Evolutionary conservation across 208 protist genomes (phyloP), one percentile per base, ranked within the genome.

Genomic region (Leishmania braziliensis): DNA sequence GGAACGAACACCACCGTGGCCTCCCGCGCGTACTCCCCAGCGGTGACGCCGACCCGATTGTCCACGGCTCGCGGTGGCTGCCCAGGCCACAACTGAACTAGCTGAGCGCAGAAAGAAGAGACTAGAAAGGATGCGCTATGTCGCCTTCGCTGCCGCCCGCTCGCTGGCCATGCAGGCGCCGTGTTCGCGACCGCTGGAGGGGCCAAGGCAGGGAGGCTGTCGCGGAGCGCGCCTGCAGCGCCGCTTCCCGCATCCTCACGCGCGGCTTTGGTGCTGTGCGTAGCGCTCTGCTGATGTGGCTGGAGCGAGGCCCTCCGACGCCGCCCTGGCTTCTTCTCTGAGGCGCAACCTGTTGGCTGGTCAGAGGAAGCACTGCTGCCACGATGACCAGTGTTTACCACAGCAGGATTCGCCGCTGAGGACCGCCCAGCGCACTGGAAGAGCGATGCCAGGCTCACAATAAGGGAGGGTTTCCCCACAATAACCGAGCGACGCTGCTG

Each of bases 11-110:
- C 58, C 50, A 46, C 56, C 8, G 63, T 70, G 5, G 72, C 71
- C 60, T 86, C 82, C 20, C 46, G 63, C 33, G 43, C 78, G 56
- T 86, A 86, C 68, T 86, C 82, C 8, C 58, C 48, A 18, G 73
- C 56, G 33, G 53, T 39, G 23, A 5, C 53, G 73, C 65, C 36
- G 65, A 43, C 6, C 23, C 43, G 2, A 23, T 20, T 51, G 43
- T 6, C 68, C 5, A 14, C 6, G 23, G 68, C 20, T n/a, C 16
- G 68, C 43, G 26, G 68, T 26, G 43, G n/a, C 23, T 9, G 5
- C 20, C 3, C 68, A 48, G 8, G 26, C 20, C 23, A 51, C 23
- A 72, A 43, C 46, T 20, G 20, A 51, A 16, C 16, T 29, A n/a
- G 33, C 33, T 23, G 12, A 39, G 18, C 26, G 16, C 36, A 29